Evolutionary conservation across 139 green algal genomes (phyloP).

Genomic region (Tetratostichococcus sp.): DNA sequence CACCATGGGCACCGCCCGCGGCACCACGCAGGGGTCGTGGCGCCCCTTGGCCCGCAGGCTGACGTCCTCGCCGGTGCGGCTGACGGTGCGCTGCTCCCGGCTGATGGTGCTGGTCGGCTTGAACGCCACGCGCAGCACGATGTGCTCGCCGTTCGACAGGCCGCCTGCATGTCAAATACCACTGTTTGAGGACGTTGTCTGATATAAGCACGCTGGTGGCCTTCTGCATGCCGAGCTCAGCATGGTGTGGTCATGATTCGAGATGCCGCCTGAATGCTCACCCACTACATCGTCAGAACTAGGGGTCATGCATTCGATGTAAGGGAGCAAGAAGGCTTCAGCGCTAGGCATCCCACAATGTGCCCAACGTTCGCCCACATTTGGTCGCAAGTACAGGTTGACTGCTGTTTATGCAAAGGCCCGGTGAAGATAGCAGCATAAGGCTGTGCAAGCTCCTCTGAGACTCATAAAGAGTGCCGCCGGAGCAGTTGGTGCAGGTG

Average conservation of each 20-base stretch:
- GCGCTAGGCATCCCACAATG: too few relatives aligned
- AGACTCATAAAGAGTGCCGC: slow-evolving; percentile 50
- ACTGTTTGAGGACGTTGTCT: too few relatives aligned
- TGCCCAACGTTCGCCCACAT: too few relatives aligned
- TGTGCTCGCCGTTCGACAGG: slow-evolving; percentile 95
- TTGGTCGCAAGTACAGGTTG: too few relatives aligned
- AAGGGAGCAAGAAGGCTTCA: too few relatives aligned
- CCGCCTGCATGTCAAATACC: too few relatives aligned
- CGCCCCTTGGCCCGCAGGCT: slow-evolving; percentile 85
- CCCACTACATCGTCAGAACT: too few relatives aligned
- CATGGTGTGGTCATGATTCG: slow-evolving; percentile 96
- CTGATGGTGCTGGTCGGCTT: slow-evolving; percentile 98
- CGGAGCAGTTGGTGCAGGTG: slow-evolving; percentile 83
- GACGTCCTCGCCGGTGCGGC: slow-evolving; percentile 64
- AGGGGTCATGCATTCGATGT: too few relatives aligned
- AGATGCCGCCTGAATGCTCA: too few relatives aligned
- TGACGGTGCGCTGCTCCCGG: slow-evolving; percentile 81
- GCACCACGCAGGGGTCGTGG: slow-evolving; percentile 97
- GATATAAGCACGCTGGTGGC: slow-evolving; percentile 10
- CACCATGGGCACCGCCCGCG: slow-evolving; percentile 96
- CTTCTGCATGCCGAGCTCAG: slow-evolving; percentile 83
- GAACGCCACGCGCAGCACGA: slow-evolving; percentile 94
- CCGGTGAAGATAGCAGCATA: too few relatives aligned
- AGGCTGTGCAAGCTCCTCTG: too few relatives aligned
- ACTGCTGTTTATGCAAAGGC: too few relatives aligned